Evolutionary conservation across 345 rosid species (phyloP).

Genomic region (Hibiscus trionum): DNA sequence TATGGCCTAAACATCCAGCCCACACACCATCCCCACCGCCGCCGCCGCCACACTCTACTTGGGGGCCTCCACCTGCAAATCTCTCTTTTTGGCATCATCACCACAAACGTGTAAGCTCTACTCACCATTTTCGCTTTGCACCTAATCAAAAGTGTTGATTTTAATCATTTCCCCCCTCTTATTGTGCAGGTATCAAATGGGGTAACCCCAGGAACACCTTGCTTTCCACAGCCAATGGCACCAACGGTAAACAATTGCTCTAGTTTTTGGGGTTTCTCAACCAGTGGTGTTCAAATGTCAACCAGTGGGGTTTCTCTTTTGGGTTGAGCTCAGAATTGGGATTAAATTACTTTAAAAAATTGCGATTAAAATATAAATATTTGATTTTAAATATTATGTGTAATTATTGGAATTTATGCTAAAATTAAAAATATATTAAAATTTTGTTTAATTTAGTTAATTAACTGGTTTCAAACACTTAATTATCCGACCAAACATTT

Average conservation of each 20-base stretch:
- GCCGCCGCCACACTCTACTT: constrained; percentile 29
- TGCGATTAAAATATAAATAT: too few relatives aligned
- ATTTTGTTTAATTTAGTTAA: too few relatives aligned
- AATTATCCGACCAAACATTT: too few relatives aligned
- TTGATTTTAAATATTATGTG: too few relatives aligned
- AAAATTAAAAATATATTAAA: too few relatives aligned
- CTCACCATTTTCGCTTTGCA: background rate
- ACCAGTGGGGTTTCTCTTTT: too few relatives aligned
- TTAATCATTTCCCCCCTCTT: background rate
- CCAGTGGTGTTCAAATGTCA: too few relatives aligned
- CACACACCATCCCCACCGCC: constrained; percentile 32
- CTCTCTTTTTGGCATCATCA: constrained; percentile 57
- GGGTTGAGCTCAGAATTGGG: too few relatives aligned
- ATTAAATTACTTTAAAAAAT: too few relatives aligned
- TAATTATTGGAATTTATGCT: too few relatives aligned
- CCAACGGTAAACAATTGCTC: constrained; percentile 36
- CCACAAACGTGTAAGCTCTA: constrained; percentile 34
- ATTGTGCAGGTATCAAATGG: constrained; percentile 39
- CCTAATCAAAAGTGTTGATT: background rate
- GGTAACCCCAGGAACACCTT: constrained; percentile 44
- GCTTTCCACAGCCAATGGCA: constrained; percentile 44
- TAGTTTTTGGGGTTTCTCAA: constrained; percentile 15
- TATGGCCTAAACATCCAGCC: constrained; percentile 65
- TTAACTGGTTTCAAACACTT: too few relatives aligned
- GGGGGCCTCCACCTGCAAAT: constrained; percentile 30